These are phyloP conservation scores for Fusarium nurragi DNA, from an alignment of 2,329 filamentous ascomycete genomes.

Conservation along the genomic window DNA sequence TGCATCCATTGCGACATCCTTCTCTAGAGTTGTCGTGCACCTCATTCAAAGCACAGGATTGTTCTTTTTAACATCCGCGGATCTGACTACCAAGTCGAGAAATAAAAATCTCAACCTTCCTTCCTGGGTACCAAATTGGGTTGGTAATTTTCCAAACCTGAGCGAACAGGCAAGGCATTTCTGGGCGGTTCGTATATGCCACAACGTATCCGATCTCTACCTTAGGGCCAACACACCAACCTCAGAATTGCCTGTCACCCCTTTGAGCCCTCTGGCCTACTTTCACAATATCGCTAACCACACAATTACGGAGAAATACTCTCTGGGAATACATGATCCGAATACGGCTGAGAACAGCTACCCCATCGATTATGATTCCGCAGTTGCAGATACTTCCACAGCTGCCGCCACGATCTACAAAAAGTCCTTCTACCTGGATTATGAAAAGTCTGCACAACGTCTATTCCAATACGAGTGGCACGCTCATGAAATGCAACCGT, in stretches of 20 bases:
- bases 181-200: conserved; percentile 36
- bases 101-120: conserved; percentile 24
- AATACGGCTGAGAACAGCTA: too few relatives aligned
- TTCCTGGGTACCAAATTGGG: conserved; percentile 39
- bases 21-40: conserved; percentile 11
- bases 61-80: conserved; percentile 34
- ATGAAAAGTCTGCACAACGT: conserved; percentile 2
- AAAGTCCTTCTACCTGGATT: conserved; percentile 4
- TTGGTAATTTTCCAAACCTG: conserved; percentile 15
- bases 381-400: too few relatives aligned
- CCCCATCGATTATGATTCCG: too few relatives aligned
- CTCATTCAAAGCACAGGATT: conserved; percentile 35
- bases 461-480: conserved; percentile 18
- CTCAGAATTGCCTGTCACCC: too few relatives aligned
- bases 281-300: neutral
- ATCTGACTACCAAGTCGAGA: conserved; percentile 24
- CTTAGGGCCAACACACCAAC: too few relatives aligned
- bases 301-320: too few relatives aligned
- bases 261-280: conserved; percentile 15
- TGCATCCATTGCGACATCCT: conserved; percentile 13
- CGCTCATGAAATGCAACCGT: neutral
- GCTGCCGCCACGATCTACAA: too few relatives aligned
- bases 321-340: too few relatives aligned
- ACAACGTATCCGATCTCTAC: conserved; percentile 20
- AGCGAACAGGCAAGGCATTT: conserved; percentile 1